A percentile compares a stretch with the other conserved stretches of the same genome.
These are phyloP conservation scores for Lenwebbia sp. DNA, from an alignment of 345 rosid species.

Conservation along the genomic window DNA sequence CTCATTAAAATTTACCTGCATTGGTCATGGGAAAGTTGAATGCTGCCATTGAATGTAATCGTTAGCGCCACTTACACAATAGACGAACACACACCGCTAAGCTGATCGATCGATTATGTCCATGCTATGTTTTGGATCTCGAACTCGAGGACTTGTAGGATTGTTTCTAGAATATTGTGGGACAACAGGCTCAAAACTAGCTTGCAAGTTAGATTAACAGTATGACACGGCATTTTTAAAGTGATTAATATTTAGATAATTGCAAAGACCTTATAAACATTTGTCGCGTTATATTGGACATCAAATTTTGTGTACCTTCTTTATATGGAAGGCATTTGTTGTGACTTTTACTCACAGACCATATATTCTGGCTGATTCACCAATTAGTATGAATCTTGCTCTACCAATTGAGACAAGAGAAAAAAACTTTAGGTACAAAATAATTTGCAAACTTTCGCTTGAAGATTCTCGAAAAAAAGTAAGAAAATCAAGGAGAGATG, in stretches of 20 bases:
- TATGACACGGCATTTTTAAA: neutral
- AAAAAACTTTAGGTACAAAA: neutral
- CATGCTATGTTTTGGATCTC: neutral
- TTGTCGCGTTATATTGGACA: neutral
- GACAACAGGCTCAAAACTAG: neutral
- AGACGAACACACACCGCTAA: accelerated
- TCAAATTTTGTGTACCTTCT: neutral
- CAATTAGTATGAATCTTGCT: neutral
- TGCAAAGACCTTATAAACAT: neutral
- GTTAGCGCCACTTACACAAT: neutral
- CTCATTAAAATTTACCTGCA: no score
- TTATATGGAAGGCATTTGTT: neutral
- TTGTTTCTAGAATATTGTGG: neutral
- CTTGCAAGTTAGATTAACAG: neutral
- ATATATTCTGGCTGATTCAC: neutral
- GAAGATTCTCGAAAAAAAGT: neutral
- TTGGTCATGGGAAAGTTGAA: no score
- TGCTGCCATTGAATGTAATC: neutral
- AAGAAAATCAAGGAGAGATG: neutral
- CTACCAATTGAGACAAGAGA: neutral
- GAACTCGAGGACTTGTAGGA: accelerated
- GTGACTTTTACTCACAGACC: neutral
- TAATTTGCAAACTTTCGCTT: neutral
- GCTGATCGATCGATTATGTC: neutral
- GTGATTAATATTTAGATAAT: neutral